These are phyloP conservation scores for Ophiosphaerella herpotricha DNA, from an alignment of 2,329 filamentous ascomycete species.

Conservation along the genomic window DNA sequence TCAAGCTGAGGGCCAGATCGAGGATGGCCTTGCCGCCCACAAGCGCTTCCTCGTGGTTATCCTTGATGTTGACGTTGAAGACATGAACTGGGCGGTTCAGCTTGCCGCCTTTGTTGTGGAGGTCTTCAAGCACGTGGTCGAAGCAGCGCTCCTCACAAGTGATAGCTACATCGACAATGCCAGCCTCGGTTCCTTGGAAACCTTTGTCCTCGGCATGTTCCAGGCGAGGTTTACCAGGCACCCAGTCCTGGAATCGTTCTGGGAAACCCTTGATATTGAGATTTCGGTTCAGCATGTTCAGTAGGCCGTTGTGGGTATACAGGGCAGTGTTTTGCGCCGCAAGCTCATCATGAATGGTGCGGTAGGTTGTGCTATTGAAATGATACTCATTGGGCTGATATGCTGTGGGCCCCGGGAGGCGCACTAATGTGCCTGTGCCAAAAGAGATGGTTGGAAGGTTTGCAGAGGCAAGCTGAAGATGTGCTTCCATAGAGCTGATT, in stretches of 20 bases:
- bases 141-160: constrained; percentile 98
- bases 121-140: constrained; percentile 95
- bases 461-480: constrained; percentile 84
- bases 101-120: constrained; percentile 81
- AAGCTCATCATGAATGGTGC: constrained; percentile 91
- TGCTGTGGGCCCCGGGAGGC: constrained; percentile 87
- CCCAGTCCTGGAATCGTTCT: constrained; percentile 98
- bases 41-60: constrained; percentile 95
- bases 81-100: constrained; percentile 94
- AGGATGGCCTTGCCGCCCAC: constrained; percentile 90
- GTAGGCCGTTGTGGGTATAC: constrained; percentile 87
- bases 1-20: constrained; percentile 84
- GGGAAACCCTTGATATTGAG: constrained; percentile 91
- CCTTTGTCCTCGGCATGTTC: constrained; percentile 75
- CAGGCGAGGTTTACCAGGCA: constrained; percentile 79
- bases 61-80: constrained; percentile 97
- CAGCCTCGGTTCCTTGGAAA: constrained; percentile 79
- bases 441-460: constrained; percentile 95
- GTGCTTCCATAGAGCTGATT: constrained; percentile 93
- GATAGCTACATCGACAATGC: constrained; percentile 90
- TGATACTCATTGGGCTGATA: constrained; percentile 95
- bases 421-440: constrained; percentile 92
- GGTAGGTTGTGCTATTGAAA: constrained; percentile 96
- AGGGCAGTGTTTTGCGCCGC: constrained; percentile 81
- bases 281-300: constrained; percentile 96